Base-by-base conservation (phyloP, 2,329 filamentous ascomycete genomes). In the Fusarium xylarioides region DNA sequence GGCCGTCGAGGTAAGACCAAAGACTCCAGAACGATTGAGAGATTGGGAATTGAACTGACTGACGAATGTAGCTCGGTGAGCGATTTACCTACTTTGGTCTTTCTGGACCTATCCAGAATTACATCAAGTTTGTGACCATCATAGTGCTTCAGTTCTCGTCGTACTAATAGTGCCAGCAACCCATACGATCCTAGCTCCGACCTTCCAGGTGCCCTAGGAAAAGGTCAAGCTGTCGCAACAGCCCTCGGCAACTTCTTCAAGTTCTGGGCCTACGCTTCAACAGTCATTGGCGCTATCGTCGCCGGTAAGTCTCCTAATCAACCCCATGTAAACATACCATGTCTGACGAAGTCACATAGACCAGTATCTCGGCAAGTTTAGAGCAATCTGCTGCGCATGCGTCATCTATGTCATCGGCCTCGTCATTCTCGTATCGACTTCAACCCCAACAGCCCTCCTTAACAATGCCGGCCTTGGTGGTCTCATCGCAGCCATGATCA, bases 51-150 rank as follows among this genome's bases (percentile, higher is more conserved):
- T n/a, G n/a, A n/a, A n/a, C n/a, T n/a, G 8, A 43, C 43, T 37
- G 5, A 18, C 14, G 0, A 0, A 2, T 43, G 16, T 8, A 64
- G 61, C 61, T 64, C 3, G 61, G 61, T 50, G 61, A 64, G 55
- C 44, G 61, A 61, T 64, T 64, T 52, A 64, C 61, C 23, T 64
- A 64, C 37, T 64, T 64, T 44, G 55, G 61, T 19, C 61, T 64
- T 7, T 64, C 61, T 14, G 61, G 61, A 1, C 61, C 61, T 0
- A 64, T 64, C 3, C 61, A 64, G 23, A 64, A 64, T 28, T 64
- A 64, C 44, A 64, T 64, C 55, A 64, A 64, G 61, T 64, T 26
- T 32, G 55, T 26, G 4, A 21, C 18, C 5, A 7, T 28, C 42
- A 18, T 3, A 4, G 18, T 5, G 0, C n/a, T 43, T 23, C n/a